Percentiles rank a stretch among this genome's conserved stretches.
Conservation (phyloP, 2,329 filamentous ascomycete genomes). For the Calonectria pseudoturangicola region DNA sequence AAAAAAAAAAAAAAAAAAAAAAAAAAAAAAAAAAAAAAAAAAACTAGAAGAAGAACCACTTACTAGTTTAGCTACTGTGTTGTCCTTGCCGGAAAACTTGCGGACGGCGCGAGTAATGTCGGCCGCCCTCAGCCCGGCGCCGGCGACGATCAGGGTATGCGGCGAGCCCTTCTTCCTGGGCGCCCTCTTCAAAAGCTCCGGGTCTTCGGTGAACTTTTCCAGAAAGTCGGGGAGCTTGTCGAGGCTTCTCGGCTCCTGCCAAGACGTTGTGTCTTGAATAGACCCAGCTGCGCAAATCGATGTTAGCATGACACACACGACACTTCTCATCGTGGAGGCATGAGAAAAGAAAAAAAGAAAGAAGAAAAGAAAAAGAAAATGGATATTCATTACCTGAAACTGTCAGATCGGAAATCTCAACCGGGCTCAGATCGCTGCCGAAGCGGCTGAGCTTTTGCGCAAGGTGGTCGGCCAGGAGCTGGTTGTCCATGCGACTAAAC, state of each 20-base stretch:
- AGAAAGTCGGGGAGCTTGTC: constrained; percentile 87
- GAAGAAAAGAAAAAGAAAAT: neutral
- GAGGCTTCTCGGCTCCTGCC: constrained; percentile 78
- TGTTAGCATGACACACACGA: constrained; percentile 29
- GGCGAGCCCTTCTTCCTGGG: constrained; percentile 82
- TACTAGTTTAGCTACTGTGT: constrained; percentile 87
- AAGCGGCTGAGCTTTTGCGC: constrained; percentile 86
- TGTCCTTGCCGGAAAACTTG: constrained; percentile 86
- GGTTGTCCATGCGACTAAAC: constrained; percentile 88
- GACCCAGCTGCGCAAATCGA: constrained; percentile 74
- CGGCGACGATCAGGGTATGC: constrained; percentile 92
- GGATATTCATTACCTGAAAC: constrained; percentile 77
- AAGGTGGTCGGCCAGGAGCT: constrained; percentile 89
- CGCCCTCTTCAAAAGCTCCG: constrained; percentile 76
- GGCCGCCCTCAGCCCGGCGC: constrained; percentile 89
- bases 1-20: neutral
- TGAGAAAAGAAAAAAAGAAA: neutral
- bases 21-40: neutral
- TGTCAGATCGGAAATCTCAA: constrained; percentile 89
- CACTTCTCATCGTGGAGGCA: neutral
- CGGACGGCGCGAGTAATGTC: constrained; percentile 86
- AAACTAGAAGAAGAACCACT: constrained; percentile 39
- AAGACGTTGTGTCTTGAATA: constrained; percentile 88
- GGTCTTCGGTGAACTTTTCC: constrained; percentile 77
- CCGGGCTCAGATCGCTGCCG: constrained; percentile 84